These are phyloP conservation scores for Pythium aquatile DNA, from an alignment of 352 stramenopile species.

Conservation along the genomic window DNA sequence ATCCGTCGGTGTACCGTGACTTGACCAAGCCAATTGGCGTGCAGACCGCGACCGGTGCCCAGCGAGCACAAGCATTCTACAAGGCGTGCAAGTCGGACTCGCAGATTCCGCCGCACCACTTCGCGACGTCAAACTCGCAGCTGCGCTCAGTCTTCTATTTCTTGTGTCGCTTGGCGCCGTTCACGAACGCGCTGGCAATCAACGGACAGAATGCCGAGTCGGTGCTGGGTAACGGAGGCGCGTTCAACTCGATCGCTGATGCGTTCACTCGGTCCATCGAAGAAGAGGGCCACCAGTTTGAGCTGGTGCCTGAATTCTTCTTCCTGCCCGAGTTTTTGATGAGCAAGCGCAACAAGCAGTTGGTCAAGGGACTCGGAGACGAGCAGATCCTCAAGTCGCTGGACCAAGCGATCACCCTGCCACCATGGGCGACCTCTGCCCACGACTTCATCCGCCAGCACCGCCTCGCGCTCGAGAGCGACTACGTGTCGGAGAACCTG, in stretches of 20 bases:
- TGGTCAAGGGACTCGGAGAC: constrained; percentile 44
- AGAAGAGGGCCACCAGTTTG: constrained; percentile 59
- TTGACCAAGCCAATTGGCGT: constrained; percentile 97
- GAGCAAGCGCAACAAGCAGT: constrained; percentile 63
- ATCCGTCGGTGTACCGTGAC: constrained; percentile 94
- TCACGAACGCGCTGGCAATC: constrained; percentile 49
- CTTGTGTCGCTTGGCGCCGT: constrained; percentile 65
- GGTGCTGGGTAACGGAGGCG: constrained; percentile 11
- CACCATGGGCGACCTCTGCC: constrained; percentile 94
- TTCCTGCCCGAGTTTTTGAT: constrained; percentile 71
- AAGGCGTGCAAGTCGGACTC: constrained; percentile 40
- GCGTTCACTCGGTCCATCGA: constrained; percentile 56
- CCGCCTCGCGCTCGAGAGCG: constrained; percentile 96
- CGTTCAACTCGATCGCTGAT: constrained; percentile 63
- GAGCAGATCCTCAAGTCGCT: constrained; percentile 41
- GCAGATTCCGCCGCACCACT: constrained; percentile 72
- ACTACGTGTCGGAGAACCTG: constrained; percentile 96
- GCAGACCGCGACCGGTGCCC: constrained; percentile 46
- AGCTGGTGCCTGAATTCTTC: constrained; percentile 83
- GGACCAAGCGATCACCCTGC: constrained; percentile 88
- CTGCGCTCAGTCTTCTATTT: constrained; percentile 76
- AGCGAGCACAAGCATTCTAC: constrained; percentile 49
- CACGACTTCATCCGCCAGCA: constrained; percentile 97
- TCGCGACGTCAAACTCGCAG: constrained; percentile 68
- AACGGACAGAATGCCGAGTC: constrained; percentile 22